Percentiles rank a stretch among this genome's conserved stretches.
Evolutionary conservation across 2,329 filamentous ascomycete species (phyloP).

Genomic region (Fusarium pseudoanthophilum): DNA sequence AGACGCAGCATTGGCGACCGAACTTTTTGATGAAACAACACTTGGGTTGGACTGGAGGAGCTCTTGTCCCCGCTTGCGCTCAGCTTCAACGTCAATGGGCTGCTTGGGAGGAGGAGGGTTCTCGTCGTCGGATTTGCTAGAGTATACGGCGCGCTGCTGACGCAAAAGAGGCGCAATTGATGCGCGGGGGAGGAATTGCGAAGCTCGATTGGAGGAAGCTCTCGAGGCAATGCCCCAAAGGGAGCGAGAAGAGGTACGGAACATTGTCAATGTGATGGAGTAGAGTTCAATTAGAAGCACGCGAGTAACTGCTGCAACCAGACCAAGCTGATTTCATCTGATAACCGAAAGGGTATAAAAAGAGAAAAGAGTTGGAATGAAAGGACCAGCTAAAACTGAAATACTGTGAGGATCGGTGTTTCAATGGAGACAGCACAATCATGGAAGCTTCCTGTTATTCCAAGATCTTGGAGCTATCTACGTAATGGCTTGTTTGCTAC

Average conservation of each 20-base stretch:
- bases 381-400: slow-evolving; percentile 7
- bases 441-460: slow-evolving; percentile 24
- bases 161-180: slow-evolving; percentile 23
- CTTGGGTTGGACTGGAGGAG: slow-evolving; percentile 70
- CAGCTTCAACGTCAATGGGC: slow-evolving; percentile 64
- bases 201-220: slow-evolving; percentile 2
- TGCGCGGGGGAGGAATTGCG: slow-evolving; percentile 9
- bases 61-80: slow-evolving; percentile 63
- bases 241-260: slow-evolving; percentile 43
- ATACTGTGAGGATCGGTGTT: not conserved
- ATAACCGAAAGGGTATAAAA: not conserved
- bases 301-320: not conserved
- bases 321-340: not conserved
- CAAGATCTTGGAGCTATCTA: slow-evolving; percentile 29
- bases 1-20: slow-evolving; percentile 62
- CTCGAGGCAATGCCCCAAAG: slow-evolving; percentile 39
- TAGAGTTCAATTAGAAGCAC: slow-evolving; percentile 13
- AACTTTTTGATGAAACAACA: slow-evolving; percentile 68
- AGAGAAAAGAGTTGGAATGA: not conserved
- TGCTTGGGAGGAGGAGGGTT: slow-evolving; percentile 39
- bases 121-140: slow-evolving; percentile 38
- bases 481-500: slow-evolving; percentile 29
- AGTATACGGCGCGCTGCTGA: slow-evolving; percentile 38
- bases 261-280: slow-evolving; percentile 41
- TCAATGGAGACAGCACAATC: slow-evolving; percentile 21